Evolutionary conservation across 1,284 basidiomycete species (phyloP).

Genomic region (Bjerkandera adusta): DNA sequence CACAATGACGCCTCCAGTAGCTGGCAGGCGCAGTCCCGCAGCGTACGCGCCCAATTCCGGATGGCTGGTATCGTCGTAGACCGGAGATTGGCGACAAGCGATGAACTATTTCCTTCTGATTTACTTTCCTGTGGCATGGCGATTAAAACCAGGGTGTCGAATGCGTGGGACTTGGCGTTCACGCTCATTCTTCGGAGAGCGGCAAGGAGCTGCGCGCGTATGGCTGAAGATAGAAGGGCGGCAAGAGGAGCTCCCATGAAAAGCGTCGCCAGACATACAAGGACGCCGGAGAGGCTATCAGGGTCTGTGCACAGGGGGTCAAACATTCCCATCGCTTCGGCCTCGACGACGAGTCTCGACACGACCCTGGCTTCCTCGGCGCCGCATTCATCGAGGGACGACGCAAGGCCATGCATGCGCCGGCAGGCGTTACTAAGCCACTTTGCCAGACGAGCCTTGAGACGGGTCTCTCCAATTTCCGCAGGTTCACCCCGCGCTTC

Average conservation of each 20-base stretch:
- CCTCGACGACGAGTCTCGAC: slow-evolving; percentile 20
- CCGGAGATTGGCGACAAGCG: not conserved
- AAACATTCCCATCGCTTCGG: no score
- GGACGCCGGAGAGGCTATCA: slow-evolving; percentile 24
- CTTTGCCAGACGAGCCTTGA: slow-evolving; percentile 24
- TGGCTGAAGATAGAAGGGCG: slow-evolving; percentile 4
- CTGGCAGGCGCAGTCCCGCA: slow-evolving; percentile 35
- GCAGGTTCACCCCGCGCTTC: slow-evolving; percentile 1
- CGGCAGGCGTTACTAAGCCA: slow-evolving; percentile 25
- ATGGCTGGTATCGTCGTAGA: slow-evolving; percentile 18
- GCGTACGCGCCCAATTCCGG: slow-evolving; percentile 30
- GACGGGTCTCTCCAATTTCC: not conserved
- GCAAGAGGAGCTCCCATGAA: slow-evolving; percentile 21
- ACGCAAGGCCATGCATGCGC: slow-evolving; percentile 10
- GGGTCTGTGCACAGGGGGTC: slow-evolving; percentile 1
- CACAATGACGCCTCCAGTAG: slow-evolving; percentile 52
- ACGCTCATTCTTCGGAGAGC: slow-evolving; percentile 26
- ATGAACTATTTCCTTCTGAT: not conserved
- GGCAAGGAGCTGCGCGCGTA: slow-evolving; percentile 15
- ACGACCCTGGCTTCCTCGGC: slow-evolving; percentile 15
- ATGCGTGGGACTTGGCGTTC: slow-evolving; percentile 33
- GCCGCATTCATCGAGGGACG: slow-evolving; percentile 4
- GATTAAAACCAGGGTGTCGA: slow-evolving; percentile 26
- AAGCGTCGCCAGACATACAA: slow-evolving; percentile 30
- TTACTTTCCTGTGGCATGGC: not conserved